Base-by-base conservation (phyloP, 257 asterid species). In the Parsonsia alboflavescens region DNA sequence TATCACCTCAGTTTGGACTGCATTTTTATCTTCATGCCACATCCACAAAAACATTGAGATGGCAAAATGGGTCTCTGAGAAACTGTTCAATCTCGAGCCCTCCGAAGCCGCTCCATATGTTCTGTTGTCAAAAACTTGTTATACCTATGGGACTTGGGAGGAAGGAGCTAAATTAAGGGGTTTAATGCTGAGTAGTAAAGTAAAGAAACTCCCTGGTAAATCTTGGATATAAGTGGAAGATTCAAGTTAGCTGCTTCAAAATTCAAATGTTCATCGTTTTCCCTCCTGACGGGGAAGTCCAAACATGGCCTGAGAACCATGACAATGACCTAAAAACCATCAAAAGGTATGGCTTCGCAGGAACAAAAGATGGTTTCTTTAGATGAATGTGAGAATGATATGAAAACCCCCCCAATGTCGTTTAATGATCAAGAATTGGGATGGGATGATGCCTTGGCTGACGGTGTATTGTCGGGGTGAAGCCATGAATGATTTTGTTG, bases 31-130 rank as follows among this genome's bases (percentile, higher is more conserved):
- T 56, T 82, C 85, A 56, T 89, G 97, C 71, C 80, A 84, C 86
- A 78, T 89, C 71, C 96, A 91, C 77, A 89, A 85, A 78, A 77
- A 91, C 65, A 80, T 83, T 59, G 89, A 91, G 85, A 81, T 88
- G 88, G 80, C 87, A 36, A 85, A 79, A 71, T 88, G 80, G 89
- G 91, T 83, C 42, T 84, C 91, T 7, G 42, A 83, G 79, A 85
- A 91, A 80, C 76, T 91, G 74, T 70, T 88, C 30, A 79, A 89
- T 68, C 79, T 89, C 71, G 84, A 83, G 75, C 85, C 91, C 0
- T 33, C 46, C 49, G 90, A 80, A 79, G 82, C 80, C 22, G 85
- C 82, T 62, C 78, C 87, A 15, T 86, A 86, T 76, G 81, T 86
- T 69, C 71, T 89, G 68, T 66, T 81, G 39, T 86, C 96, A n/a